phyloP scores from a whole-genome alignment of 352 stramenopile genomes.

The Phytophthora sp. region DNA sequence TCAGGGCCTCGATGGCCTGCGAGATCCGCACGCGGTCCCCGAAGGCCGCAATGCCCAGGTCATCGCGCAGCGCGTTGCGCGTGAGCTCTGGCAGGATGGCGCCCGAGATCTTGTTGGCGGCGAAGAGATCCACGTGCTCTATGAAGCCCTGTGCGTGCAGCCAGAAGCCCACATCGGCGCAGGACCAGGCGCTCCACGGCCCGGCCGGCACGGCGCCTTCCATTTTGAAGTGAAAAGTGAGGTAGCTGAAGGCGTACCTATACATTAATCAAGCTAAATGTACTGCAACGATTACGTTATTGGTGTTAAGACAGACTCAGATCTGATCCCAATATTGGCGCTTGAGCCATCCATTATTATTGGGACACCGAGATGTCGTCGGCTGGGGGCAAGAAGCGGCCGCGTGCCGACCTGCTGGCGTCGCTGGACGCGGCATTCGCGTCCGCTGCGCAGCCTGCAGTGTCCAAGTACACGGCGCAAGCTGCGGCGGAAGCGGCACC shows the following conservation, averaged over 20 bases:
- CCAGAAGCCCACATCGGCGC: slow-evolving; percentile 47
- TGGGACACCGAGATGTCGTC: slow-evolving; percentile 3
- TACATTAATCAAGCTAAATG: slow-evolving; percentile 11
- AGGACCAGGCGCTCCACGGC: slow-evolving; percentile 46
- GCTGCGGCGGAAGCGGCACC: slow-evolving; percentile 49
- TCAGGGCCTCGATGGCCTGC: slow-evolving; percentile 61
- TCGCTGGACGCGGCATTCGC: slow-evolving; percentile 80
- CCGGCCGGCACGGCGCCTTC: slow-evolving; percentile 1
- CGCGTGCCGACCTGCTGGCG: slow-evolving; percentile 72
- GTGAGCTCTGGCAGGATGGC: slow-evolving; percentile 67
- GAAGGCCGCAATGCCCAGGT: slow-evolving; percentile 67
- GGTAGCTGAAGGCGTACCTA: slow-evolving; percentile 17
- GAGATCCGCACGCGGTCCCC: slow-evolving; percentile 65
- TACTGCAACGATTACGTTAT: slow-evolving; percentile 21
- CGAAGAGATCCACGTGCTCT: slow-evolving; percentile 50
- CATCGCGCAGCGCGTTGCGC: slow-evolving; percentile 67
- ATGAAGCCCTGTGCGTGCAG: slow-evolving; percentile 36
- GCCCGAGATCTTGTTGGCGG: slow-evolving; percentile 61
- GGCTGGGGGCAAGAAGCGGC: slow-evolving; percentile 59
- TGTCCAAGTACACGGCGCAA: slow-evolving; percentile 77
- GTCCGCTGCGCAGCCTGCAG: slow-evolving; percentile 29
- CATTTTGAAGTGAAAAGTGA: slow-evolving; percentile 35
- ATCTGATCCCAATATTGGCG: slow-evolving; percentile 24
- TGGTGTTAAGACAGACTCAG: slow-evolving; percentile 10
- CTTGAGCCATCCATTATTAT: slow-evolving; percentile 8